Conservation (phyloP, 2,329 filamentous ascomycete species). For the Scedosporium aurantiacum region DNA sequence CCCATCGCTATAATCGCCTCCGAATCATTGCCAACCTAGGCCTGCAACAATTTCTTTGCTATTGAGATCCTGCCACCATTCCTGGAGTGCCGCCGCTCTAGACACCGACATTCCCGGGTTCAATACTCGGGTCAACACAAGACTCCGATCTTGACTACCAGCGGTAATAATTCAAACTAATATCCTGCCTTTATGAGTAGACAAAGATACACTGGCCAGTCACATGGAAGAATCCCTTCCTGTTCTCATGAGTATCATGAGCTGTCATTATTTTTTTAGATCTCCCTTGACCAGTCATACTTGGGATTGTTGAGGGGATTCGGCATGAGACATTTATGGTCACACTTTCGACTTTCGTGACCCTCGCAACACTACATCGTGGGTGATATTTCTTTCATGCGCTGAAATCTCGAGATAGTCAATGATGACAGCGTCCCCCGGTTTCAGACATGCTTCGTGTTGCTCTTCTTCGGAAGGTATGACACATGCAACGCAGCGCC, state of each 20-base stretch:
- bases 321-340: neutral
- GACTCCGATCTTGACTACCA: neutral
- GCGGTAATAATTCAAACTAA: neutral
- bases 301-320: neutral
- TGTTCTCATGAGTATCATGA: neutral
- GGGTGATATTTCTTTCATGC: neutral
- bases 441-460: neutral
- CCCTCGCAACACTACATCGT: neutral
- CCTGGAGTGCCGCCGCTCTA: too few species aligned
- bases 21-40: neutral
- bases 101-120: too few species aligned
- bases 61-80: too few species aligned
- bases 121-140: too few species aligned
- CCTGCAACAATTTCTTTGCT: too few species aligned
- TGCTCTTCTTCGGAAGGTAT: neutral
- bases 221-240: neutral
- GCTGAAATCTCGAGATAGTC: neutral
- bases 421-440: neutral
- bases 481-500: neutral
- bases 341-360: neutral
- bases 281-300: neutral
- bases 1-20: neutral
- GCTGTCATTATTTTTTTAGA: neutral
- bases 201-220: neutral
- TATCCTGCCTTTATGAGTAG: neutral